Base-by-base conservation (phyloP, 2,329 filamentous ascomycete species). In the Juglanconis juglandina region DNA sequence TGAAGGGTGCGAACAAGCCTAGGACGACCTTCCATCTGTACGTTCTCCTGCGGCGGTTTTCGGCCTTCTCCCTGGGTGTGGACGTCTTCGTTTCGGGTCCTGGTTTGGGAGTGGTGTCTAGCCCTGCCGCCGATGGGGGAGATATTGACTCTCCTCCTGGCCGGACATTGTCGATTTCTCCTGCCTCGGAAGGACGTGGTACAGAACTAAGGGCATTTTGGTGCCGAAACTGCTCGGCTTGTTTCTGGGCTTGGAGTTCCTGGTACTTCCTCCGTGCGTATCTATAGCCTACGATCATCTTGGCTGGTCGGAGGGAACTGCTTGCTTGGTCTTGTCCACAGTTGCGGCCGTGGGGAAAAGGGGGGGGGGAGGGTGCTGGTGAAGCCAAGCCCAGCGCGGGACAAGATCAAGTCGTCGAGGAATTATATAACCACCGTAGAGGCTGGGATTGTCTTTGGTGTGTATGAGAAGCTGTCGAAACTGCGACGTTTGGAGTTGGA, bases 1-100 rank as follows among this genome's bases (percentile, higher is more conserved):
- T 79, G 67, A 84, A 89, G 0, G 87, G 87, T 2, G 85, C 72
- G 5, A 85, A 70, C 0, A 90, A 75, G 3, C 86, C 84, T 1
- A 80, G 61, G 44, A 88, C 79, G 10, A 89, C 69, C 67, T 83
- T 88, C 77, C 77, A 83, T 54, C 86, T 77, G 67, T 88, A 79
- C 10, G 64, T 72, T 8, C 67, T 66, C 5, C 70, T 69, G 8
- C 68, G 68, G 30, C 67, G 69, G 53, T 72, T 70, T 37, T 76
- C 75, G 8, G 69, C 69, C 42, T 69, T 70, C 30, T 67, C 65
- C 49, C 69, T 67, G 1, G 64, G 64, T 11, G 65, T 67, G 11
- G 57, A 42, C 7, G 5, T 17, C 11, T n/a, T 33, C 11, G 11
- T n/a, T 14, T 32, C 14, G 14, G 44, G 47, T 33, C 14, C 32